phyloP scores from a whole-genome alignment of 2,329 filamentous ascomycete species.

The Ascochyta viciae-villosae region DNA sequence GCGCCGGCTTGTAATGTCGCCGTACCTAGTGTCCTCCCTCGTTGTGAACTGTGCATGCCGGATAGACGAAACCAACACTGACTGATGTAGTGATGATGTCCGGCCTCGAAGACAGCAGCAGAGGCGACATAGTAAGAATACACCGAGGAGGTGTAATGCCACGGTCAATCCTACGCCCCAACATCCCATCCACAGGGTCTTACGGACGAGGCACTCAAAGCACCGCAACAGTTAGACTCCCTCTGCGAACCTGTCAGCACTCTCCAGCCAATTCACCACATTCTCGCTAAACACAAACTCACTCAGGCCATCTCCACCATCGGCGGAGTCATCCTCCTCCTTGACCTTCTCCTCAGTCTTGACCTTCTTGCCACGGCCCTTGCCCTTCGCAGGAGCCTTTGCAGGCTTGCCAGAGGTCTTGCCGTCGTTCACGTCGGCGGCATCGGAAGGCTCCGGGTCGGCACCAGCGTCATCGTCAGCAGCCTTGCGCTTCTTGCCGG shows the following conservation, averaged over 20 bases:
- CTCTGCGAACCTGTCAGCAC: slow-evolving; percentile 19
- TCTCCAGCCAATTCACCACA: slow-evolving; percentile 17
- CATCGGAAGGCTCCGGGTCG: slow-evolving; percentile 4
- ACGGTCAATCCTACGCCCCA: background rate
- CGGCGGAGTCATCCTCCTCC: slow-evolving; percentile 17
- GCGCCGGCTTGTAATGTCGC: background rate
- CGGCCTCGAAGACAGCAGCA: background rate
- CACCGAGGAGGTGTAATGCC: background rate
- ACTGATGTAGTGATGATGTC: background rate
- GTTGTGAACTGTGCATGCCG: background rate
- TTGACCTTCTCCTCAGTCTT: slow-evolving; percentile 28
- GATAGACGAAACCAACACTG: background rate
- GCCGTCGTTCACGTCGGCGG: background rate
- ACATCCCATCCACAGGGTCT: background rate
- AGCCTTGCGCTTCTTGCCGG: slow-evolving; percentile 36
- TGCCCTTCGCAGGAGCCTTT: slow-evolving; percentile 23
- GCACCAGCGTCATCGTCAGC: slow-evolving; percentile 11
- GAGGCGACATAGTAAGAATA: background rate
- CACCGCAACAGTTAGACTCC: background rate
- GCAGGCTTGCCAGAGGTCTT: slow-evolving; percentile 16
- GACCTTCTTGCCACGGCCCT: slow-evolving; percentile 24
- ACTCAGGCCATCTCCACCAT: slow-evolving; percentile 28
- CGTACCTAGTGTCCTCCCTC: background rate
- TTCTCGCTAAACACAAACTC: slow-evolving; percentile 19
- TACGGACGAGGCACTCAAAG: background rate